phyloP scores from a whole-genome alignment of 768 basidiomycete genomes.

The Auriscalpium vulgare region DNA sequence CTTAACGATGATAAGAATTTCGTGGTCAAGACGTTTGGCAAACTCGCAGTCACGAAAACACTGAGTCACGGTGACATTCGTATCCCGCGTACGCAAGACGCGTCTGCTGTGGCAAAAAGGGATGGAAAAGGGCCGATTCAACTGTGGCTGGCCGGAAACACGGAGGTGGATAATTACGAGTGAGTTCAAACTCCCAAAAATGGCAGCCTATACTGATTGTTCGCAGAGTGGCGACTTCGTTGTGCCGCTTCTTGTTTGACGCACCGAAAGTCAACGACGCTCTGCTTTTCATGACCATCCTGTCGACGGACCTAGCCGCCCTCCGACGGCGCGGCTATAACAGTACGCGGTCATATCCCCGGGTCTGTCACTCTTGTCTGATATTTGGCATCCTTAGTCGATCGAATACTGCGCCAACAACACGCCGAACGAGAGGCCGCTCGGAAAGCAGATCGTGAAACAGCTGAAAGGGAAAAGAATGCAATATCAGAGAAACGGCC shows the following conservation, averaged over 20 bases:
- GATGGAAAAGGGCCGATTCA: slow-evolving; percentile 54
- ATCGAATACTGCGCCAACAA: slow-evolving; percentile 84
- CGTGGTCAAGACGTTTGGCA: slow-evolving; percentile 59
- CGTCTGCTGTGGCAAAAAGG: slow-evolving; percentile 62
- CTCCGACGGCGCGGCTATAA: slow-evolving; percentile 82
- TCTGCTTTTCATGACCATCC: slow-evolving; percentile 85
- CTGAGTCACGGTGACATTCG: slow-evolving; percentile 44
- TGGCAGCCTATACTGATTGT: background rate
- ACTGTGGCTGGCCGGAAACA: slow-evolving; percentile 68
- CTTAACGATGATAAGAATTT: slow-evolving; percentile 57
- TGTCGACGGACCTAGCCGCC: slow-evolving; percentile 82
- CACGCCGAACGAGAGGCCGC: slow-evolving; percentile 54
- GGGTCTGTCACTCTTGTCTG: slow-evolving; percentile 1
- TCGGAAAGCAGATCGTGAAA: slow-evolving; percentile 36
- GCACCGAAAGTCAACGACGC: slow-evolving; percentile 80
- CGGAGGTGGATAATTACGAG: slow-evolving; percentile 89
- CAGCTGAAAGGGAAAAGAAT: slow-evolving; percentile 25
- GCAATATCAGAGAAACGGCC: background rate
- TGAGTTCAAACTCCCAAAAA: slow-evolving; percentile 32
- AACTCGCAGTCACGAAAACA: slow-evolving; percentile 53
- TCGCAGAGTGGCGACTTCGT: slow-evolving; percentile 69
- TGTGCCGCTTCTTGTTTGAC: slow-evolving; percentile 75
- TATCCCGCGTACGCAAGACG: slow-evolving; percentile 50
- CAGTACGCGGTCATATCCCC: slow-evolving; percentile 33
- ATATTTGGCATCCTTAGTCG: slow-evolving; percentile 42